Evolutionary conservation across 768 basidiomycete genomes (phyloP), one percentile per base, ranked within the genome.

Genomic region (Xerocomellus amylosporus): DNA sequence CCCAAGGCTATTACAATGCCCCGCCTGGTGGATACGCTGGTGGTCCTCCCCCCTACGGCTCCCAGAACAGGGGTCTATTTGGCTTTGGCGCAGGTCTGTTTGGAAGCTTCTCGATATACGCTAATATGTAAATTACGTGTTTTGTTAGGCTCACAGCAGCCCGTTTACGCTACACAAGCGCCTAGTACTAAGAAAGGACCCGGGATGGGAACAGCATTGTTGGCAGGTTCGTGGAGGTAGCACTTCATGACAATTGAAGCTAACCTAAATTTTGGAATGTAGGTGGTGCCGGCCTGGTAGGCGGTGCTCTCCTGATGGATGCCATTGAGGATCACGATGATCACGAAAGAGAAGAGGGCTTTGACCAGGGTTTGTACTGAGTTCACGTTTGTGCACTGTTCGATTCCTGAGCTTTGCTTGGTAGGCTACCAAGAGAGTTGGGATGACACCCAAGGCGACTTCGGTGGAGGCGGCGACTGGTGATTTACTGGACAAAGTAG

Each of bases 211-310:
- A 73, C 75, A 26, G 70, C 74, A 36, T 46, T 79, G 6, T 62
- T 74, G 49, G 77, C 76, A 45, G 82, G 81, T 83, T 46, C 45
- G 75, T 65, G 3, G 20, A 43, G 5, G 51, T 15, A 20, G 43
- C 40, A 28, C 37, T 38, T 48, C 31, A 49, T 38, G 44, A 20
- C 34, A 12, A 39, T 28, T 26, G 17, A 43, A 26, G 13, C 54
- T 58, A 22, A 61, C 55, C 33, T 22, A 36, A 28, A 36, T 37
- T 42, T 47, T 31, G 51, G 17, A 49, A 48, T 24, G 51, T 55
- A 79, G 86, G 77, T 58, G 86, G 80, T 62, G 86, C 75, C 15
- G 88, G 85, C 54, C 65, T 88, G n/a, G 64, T 86, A n/a, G 86
- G 81, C 37, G 88, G 87, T 54, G 71, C 73, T 3, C 66, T 88